These are phyloP conservation scores for Candida montana DNA, from an alignment of 805 yeast species.

Conservation along the genomic window DNA sequence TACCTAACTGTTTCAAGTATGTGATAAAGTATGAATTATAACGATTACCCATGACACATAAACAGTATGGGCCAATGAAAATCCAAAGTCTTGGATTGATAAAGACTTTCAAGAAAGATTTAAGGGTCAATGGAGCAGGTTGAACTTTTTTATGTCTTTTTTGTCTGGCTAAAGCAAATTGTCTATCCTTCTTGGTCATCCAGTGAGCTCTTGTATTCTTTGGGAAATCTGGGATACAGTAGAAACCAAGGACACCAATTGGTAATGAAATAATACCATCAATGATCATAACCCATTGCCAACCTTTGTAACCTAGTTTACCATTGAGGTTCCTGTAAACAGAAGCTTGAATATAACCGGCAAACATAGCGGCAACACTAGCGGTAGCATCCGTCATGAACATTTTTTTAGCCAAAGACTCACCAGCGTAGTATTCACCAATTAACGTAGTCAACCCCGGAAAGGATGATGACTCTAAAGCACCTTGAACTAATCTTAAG, in stretches of 20 bases:
- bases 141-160: neutral
- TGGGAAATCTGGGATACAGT: constrained; percentile 42
- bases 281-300: constrained; percentile 48
- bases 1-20: neutral
- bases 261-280: constrained; percentile 44
- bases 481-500: constrained; percentile 12
- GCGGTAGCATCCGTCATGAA: constrained; percentile 10
- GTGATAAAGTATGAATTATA: neutral
- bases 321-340: constrained; percentile 34
- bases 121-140: constrained; percentile 1
- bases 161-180: constrained; percentile 3
- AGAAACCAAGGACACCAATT: constrained; percentile 40
- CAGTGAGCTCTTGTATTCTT: constrained; percentile 1
- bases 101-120: neutral
- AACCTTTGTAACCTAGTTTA: constrained; percentile 34
- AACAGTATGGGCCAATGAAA: neutral
- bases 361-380: constrained; percentile 10
- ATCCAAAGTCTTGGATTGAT: constrained; percentile 2
- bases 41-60: neutral
- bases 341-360: constrained; percentile 41
- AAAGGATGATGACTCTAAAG: constrained; percentile 9
- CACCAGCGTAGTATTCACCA: constrained; percentile 10
- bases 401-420: constrained; percentile 9
- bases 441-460: constrained; percentile 9
- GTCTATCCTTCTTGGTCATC: constrained; percentile 7